Base-by-base conservation (phyloP, 768 basidiomycete species). In the Tubosaeta sp. region DNA sequence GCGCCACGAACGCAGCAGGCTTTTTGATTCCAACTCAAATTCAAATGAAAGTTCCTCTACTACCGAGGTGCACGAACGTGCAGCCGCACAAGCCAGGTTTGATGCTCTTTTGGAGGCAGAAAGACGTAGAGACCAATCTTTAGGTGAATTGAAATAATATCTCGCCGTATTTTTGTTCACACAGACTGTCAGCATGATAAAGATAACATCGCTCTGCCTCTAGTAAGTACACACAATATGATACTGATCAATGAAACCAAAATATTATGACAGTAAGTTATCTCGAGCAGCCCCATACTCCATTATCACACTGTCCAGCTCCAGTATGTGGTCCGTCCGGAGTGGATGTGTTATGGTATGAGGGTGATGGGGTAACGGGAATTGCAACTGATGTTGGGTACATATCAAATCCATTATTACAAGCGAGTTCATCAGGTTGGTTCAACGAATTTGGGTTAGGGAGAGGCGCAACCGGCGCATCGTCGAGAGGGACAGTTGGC, bases 51-150 rank as follows among this genome's bases (percentile, higher is more conserved):
- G 38, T 14, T 42, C 55, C 18, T 24, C 51, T 6, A 41, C 51
- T 14, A 49, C 56, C 12, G 59, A 61, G 41, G 57, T 52, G 9
- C 58, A 68, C 42, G 73, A 73, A 22, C 73, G 77, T 35, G 62
- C 68, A 4, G 45, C 57, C 1, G 80, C 80, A 44, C 83, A 84
- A 59, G 81, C 75, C 9, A 69, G 66, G 46, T 85, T 85, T 55
- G 79, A 84, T 54, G 80, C 77, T 24, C 60, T 84, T 54, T 56
- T 84, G 40, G 83, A 84, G 54, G 75, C 73, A 19, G 83, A 85
- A 59, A 74, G 84, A 52, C 73, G 68, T 49, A 66, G 39, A 44
- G 51, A 58, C 31, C 49, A 68, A n/a, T 64, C 61, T 47, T 57
- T 61, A 50, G 50, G 53, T 38, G 58, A 51, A 14, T 40, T 30